phyloP scores from a whole-genome alignment of 2,329 filamentous ascomycete genomes.

The Phoma sp. region DNA sequence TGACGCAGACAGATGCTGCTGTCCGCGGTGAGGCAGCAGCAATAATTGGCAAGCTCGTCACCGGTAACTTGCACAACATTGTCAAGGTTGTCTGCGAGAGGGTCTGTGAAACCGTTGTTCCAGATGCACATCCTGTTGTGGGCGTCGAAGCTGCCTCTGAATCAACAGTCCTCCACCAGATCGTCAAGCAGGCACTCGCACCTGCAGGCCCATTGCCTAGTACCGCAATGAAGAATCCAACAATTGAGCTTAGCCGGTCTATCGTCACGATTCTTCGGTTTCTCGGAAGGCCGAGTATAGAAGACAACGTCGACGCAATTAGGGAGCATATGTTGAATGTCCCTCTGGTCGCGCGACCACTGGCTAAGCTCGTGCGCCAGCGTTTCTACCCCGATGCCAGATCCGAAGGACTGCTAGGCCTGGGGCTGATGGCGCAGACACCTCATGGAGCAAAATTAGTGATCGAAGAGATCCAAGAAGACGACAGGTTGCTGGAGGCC shows the following conservation, averaged over 20 bases:
- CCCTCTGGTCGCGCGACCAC: conserved; percentile 38
- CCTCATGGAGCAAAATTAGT: conserved; percentile 38
- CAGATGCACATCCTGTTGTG: conserved; percentile 18
- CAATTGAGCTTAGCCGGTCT: conserved; percentile 39
- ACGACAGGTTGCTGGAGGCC: conserved; percentile 38
- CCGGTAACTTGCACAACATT: conserved; percentile 42
- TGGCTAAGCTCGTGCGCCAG: conserved; percentile 44
- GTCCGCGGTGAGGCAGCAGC: conserved; percentile 46
- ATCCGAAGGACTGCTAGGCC: conserved; percentile 45
- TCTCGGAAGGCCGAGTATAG: conserved; percentile 25
- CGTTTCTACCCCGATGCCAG: conserved; percentile 46
- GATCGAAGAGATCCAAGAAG: conserved; percentile 37
- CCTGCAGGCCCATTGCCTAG: conserved; percentile 44
- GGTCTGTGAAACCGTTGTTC: conserved; percentile 20
- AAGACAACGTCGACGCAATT: conserved; percentile 34
- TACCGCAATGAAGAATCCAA: conserved; percentile 50
- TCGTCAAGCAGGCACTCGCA: conserved; percentile 41
- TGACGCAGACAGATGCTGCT: conserved; percentile 38
- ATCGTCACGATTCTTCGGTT: conserved; percentile 31
- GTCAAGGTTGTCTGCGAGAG: conserved; percentile 36
- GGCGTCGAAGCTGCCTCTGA: conserved; percentile 26
- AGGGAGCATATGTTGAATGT: conserved; percentile 37
- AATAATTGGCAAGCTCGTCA: conserved; percentile 44
- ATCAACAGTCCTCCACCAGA: conserved; percentile 35
- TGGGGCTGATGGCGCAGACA: conserved; percentile 45